Conservation (phyloP, 2,329 filamentous ascomycete species). For the Claviceps sorghi region DNA sequence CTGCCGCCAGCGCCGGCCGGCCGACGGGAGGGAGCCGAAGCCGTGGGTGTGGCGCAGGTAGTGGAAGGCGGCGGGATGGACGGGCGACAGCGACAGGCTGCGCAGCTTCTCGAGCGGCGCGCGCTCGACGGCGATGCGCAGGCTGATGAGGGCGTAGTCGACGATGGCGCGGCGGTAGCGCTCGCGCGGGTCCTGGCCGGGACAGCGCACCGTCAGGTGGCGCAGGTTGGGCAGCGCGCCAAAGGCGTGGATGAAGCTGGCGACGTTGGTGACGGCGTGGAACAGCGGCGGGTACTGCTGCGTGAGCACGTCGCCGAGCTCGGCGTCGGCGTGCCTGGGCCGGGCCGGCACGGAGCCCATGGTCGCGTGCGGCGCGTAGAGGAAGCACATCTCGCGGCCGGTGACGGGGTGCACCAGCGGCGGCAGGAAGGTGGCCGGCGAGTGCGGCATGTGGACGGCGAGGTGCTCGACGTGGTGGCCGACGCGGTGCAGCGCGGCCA, state of each 20-base stretch:
- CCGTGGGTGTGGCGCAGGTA: slow-evolving; percentile 64
- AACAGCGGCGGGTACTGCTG: slow-evolving; percentile 82
- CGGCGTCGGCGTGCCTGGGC: slow-evolving; percentile 66
- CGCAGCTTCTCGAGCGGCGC: slow-evolving; percentile 49
- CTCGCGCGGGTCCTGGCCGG: slow-evolving; percentile 53
- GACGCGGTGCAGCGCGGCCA: slow-evolving; percentile 62
- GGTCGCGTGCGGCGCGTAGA: slow-evolving; percentile 65
- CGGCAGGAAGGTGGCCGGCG: slow-evolving; percentile 64
- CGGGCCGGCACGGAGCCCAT: slow-evolving; percentile 45
- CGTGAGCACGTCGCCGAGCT: slow-evolving; percentile 67
- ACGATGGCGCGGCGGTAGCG: slow-evolving; percentile 64
- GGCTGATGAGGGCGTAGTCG: slow-evolving; percentile 77
- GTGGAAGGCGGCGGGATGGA: slow-evolving; percentile 62
- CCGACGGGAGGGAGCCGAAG: slow-evolving; percentile 60
- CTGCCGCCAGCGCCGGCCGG: slow-evolving; percentile 60
- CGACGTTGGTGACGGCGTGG: slow-evolving; percentile 76
- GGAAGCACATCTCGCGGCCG: slow-evolving; percentile 63
- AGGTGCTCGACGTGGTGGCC: slow-evolving; percentile 67
- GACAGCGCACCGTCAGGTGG: slow-evolving; percentile 64
- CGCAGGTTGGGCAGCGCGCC: slow-evolving; percentile 52
- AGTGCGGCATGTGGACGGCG: slow-evolving; percentile 64
- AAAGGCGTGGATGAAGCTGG: slow-evolving; percentile 67
- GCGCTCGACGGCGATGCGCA: slow-evolving; percentile 70
- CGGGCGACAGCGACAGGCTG: slow-evolving; percentile 55
- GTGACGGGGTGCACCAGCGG: slow-evolving; percentile 68